Conservation (phyloP, 805 yeast genomes). For the Ogataea glucozyma region DNA sequence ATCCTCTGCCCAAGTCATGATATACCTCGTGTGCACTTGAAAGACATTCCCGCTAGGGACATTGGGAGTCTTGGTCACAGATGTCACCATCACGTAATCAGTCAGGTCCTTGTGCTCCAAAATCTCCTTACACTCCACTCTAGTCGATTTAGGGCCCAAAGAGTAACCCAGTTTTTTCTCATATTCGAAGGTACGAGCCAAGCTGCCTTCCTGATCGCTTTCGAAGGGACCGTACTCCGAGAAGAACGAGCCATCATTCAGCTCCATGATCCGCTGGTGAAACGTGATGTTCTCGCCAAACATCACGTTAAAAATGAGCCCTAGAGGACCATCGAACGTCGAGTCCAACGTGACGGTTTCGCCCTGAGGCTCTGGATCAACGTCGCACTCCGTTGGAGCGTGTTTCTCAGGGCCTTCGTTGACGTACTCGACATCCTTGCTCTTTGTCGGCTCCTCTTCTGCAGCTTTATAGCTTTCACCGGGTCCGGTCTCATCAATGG, state of each 20-base stretch:
- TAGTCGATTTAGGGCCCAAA: conserved; percentile 92
- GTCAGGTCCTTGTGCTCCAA: conserved; percentile 56
- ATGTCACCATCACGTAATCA: conserved; percentile 57
- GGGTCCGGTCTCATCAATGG: conserved; percentile 35
- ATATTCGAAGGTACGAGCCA: conserved; percentile 61
- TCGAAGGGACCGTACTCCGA: conserved; percentile 39
- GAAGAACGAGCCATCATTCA: conserved; percentile 50
- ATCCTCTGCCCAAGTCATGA: conserved; percentile 70
- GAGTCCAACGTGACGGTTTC: conserved; percentile 55
- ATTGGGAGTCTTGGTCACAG: conserved; percentile 79
- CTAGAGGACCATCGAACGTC: conserved; percentile 69
- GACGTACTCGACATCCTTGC: conserved; percentile 26
- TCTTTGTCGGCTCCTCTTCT: conserved; percentile 13
- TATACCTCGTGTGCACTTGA: conserved; percentile 68
- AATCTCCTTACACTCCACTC: conserved; percentile 57
- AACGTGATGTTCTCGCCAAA: conserved; percentile 61
- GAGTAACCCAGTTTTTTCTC: conserved; percentile 75
- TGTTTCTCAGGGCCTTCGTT: conserved; percentile 66
- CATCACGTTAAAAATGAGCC: conserved; percentile 65
- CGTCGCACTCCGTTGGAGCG: conserved; percentile 52
- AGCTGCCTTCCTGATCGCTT: conserved; percentile 40
- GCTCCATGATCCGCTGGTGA: conserved; percentile 40
- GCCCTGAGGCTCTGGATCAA: conserved; percentile 44
- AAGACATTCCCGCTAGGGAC: conserved; percentile 92
- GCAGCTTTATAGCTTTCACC: too few species aligned